Percentiles rank a stretch among this genome's conserved stretches.
phyloP scores from a whole-genome alignment of 2,329 filamentous ascomycete genomes.

The Rutstroemia sp. region DNA sequence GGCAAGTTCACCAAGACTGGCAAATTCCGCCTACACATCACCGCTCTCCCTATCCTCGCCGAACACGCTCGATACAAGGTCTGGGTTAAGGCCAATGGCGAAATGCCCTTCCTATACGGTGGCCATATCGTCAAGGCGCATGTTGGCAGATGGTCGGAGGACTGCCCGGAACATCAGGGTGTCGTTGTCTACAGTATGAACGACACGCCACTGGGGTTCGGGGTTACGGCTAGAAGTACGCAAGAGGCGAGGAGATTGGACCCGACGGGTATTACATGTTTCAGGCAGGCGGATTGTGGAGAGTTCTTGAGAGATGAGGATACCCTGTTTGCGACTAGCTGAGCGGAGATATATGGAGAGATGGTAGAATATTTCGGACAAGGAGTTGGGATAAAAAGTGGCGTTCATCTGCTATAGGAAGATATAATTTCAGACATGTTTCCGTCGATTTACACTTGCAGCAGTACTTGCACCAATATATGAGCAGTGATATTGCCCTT shows the following conservation, averaged over 20 bases:
- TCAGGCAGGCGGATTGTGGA: constrained; percentile 88
- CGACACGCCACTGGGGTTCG: constrained; percentile 89
- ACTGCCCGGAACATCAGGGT: constrained; percentile 88
- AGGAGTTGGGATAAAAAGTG: constrained; percentile 5
- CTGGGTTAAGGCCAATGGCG: constrained; percentile 92
- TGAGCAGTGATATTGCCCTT: neutral
- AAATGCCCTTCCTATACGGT: constrained; percentile 96
- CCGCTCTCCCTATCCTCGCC: constrained; percentile 75
- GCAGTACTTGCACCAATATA: neutral
- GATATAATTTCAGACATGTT: neutral
- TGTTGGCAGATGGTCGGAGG: constrained; percentile 73
- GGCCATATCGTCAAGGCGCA: constrained; percentile 81
- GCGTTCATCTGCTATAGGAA: constrained; percentile 1
- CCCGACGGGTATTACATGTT: constrained; percentile 82
- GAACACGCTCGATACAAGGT: constrained; percentile 93
- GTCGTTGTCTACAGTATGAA: constrained; percentile 88
- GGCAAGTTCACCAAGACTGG: constrained; percentile 96
- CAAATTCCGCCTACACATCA: constrained; percentile 93
- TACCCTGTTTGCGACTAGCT: constrained; percentile 48
- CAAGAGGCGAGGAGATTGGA: constrained; percentile 77
- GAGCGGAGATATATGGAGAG: neutral
- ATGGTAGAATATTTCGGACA: neutral
- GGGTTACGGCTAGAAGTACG: constrained; percentile 81
- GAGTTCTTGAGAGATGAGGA: constrained; percentile 87
- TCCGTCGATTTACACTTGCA: neutral